These are phyloP conservation scores for Cucurbita ficifolia DNA, from an alignment of 306 rosid genomes.

Conservation along the genomic window DNA sequence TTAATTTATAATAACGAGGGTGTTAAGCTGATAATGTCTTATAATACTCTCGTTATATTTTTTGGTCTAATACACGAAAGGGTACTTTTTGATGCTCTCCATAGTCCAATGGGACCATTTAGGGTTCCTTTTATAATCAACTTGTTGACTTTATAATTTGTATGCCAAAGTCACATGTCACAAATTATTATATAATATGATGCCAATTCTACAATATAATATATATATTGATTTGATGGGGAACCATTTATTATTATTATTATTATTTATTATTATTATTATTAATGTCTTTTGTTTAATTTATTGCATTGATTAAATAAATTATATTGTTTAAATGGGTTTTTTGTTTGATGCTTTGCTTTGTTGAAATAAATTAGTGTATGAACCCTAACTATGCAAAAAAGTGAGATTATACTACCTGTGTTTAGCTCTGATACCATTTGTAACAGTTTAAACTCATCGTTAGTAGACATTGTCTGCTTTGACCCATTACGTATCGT, in stretches of 20 bases:
- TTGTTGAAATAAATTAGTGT: not conserved
- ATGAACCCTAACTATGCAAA: not conserved
- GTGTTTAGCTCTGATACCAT: no score
- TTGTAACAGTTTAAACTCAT: no score
- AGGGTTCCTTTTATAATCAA: not conserved
- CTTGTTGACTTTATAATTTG: not conserved
- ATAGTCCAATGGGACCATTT: not conserved
- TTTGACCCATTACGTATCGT: no score
- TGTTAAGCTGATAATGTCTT: no score
- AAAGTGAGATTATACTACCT: not conserved
- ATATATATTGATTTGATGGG: not conserved
- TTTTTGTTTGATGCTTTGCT: not conserved
- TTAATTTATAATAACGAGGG: rapidly evolving
- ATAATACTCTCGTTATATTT: no score
- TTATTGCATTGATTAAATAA: not conserved
- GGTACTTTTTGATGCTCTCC: not conserved
- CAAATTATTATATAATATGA: not conserved
- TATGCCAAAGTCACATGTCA: not conserved
- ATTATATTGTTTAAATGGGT: not conserved
- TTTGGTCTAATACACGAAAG: no score
- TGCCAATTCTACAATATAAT: not conserved
- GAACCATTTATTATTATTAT: not conserved
- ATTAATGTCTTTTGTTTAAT: not conserved
- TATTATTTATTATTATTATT: not conserved
- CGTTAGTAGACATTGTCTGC: no score